Evolutionary conservation across 139 green algal genomes (phyloP).

Genomic region (Chlorella sp.): DNA sequence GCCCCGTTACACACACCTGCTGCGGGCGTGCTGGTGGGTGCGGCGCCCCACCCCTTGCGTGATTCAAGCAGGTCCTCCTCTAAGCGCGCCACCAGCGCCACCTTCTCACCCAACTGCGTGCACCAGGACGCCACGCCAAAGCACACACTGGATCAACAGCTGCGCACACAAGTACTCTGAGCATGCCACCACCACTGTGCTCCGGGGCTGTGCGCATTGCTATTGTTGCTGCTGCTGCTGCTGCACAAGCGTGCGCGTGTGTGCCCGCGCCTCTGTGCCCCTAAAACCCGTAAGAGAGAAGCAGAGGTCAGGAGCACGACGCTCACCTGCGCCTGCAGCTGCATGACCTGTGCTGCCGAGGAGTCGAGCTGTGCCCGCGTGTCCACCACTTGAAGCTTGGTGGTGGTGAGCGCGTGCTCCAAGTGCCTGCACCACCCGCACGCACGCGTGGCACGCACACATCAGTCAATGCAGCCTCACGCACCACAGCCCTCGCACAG

Average conservation of each 20-base stretch:
- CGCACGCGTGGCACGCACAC: neutral
- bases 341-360: slow-evolving; percentile 13
- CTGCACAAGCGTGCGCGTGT: neutral
- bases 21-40: slow-evolving; percentile 1
- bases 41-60: slow-evolving; percentile 2
- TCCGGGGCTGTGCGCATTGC: neutral
- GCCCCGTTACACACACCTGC: slow-evolving; percentile 2
- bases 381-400: slow-evolving; percentile 40
- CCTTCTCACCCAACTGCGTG: slow-evolving; percentile 37
- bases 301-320: neutral
- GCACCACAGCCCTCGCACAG: neutral
- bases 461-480: neutral
- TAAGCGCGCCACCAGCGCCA: slow-evolving; percentile 42
- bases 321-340: slow-evolving; percentile 36
- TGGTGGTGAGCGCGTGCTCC: slow-evolving; percentile 86
- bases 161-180: neutral
- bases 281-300: neutral
- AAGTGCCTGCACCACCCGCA: slow-evolving; percentile 45
- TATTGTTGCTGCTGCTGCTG: neutral
- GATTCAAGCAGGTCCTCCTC: slow-evolving; percentile 57
- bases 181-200: neutral
- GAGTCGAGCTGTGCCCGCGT: slow-evolving; percentile 22
- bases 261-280: neutral
- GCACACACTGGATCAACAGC: neutral
- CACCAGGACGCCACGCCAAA: neutral